Base-by-base conservation (phyloP, 495 filamentous ascomycete species). In the Astrocystis sublimbata region DNA sequence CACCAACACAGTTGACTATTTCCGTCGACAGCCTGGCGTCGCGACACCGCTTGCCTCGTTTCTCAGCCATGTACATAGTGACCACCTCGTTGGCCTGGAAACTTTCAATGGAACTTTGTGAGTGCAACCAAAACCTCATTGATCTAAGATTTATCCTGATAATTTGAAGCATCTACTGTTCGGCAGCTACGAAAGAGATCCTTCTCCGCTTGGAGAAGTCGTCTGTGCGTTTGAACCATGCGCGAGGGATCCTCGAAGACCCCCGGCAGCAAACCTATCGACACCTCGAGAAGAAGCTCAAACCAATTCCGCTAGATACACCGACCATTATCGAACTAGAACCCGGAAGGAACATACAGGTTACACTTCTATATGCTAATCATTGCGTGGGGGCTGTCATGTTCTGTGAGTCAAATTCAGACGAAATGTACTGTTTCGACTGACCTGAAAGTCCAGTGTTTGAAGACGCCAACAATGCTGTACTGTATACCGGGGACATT, bases 401-500 rank as follows among this genome's bases (percentile, higher is more conserved):
- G 92, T 97, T 97, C 69, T 62, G 81, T 84, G 66, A 24, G 70
- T 62, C 10, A 13, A 28, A 17, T 4, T 19, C 3, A 23, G 26
- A n/a, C 9, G 45, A 35, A 15, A 38, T n/a, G n/a, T 8, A 36
- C 19, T n/a, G 6, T 4, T 1, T 42, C 12, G 4, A 4, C 58
- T 54, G 8, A 45, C 19, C 23, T 12, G n/a, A 9, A 10, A 4
- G n/a, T 12, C 0, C 19, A 84, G 86, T 97, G 6, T 88, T 97
- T 41, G 90, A 97, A 70, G 86, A 86, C 4, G 72, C 85, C 54
- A 83, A 83, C 6, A 93, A 89, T 55, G 87, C 92, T 7, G 82
- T 93, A 13, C 79, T 97, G 1, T 98, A 97, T 68, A 96, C 93
- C 0, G 93, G 93, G n/a, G 93, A 97, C 71, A 91, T 96, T 42